Evolutionary conservation across 805 yeast species (phyloP), one percentile per base, ranked within the genome.

Genomic region (Millerozyma acaciae): DNA sequence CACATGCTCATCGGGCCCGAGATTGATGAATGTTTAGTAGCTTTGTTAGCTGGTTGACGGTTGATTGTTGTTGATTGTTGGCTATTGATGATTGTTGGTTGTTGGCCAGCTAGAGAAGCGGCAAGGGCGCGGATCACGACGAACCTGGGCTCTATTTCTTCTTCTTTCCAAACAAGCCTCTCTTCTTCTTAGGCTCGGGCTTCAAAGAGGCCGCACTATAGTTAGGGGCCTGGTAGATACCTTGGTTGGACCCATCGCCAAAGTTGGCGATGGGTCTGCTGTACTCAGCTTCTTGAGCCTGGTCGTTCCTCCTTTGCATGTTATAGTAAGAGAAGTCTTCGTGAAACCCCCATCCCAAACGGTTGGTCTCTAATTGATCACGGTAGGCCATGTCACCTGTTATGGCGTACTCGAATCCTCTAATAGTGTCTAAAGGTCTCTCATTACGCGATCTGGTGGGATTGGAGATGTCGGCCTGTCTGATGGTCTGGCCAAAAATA

Each of bases 401-500:
- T 43, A 93, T 88, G 23, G 97, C 80, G 54, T 82, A 93, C 66
- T 93, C 97, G 60, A 93, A 93, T 4, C 85, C 73, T 48, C 97
- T 73, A 50, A 93, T 89, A 2, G 99, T 93, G 58, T 94, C 99
- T 50, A 93, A 66, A 4, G 99, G 99, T 51, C 99, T 77, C 62
- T 93, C 99, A 57, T 89, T 90, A 60, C 98, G 76, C 14, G 84
- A 64, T 51, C 99, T 75, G 5, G 96, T 80, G 18, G 99, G 99
- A 55, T 93, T 93, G 23, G 95, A 86, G 46, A 83, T 70, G 56
- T 93, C 99, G 6, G 94, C 84, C 43, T 76, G 77, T 3, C 53
- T 54, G 50, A 93, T 93, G 5, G 81, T 77, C 38, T 75, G 75
- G 14, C 99, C 99, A 57, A 89, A 90, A 26, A 86, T 78, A 57